Evolutionary conservation across 352 stramenopile species (phyloP), one percentile per base, ranked within the genome.

Genomic region (Pythium aristosporum): DNA sequence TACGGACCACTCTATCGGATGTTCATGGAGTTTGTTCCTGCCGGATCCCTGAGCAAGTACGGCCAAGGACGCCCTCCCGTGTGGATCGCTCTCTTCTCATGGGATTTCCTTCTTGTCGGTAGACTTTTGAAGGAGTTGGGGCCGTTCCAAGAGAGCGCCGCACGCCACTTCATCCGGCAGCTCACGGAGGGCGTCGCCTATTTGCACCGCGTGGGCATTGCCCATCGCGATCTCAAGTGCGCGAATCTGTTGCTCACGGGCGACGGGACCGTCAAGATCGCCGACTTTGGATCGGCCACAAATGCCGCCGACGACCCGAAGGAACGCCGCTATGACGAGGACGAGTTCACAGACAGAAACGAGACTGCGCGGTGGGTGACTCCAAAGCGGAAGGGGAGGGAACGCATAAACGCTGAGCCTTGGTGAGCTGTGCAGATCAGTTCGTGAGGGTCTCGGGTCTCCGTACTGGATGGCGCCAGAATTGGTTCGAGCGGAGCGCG

Each of bases 391-490:
- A 39, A 30, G 11, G 12, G 18, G 1, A 46, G 15, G 15, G 15
- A 46, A n/a, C 41, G 41, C 15, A 56, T 8, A 30, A 30, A 30
- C 25, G 25, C 25, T 30, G 25, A 30, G 25, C 5, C 25, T 30
- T 5, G 25, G 5, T 30, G 25, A 30, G 47, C n/a, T 21, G 21
- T 39, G 47, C 21, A 91, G 80, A 48, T 92, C 83, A 0, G 80
- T 89, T 21, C 74, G 80, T 23, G 79, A 92, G 57, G 82, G 84
- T 13, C 62, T 91, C n/a, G 88, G 96, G 0, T 98, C 88, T 16
- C 91, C 94, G n/a, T 97, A 96, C 63, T 98, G 91, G 91, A 98
- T 98, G 93, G 92, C 95, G 8, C 95, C 96, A 0, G 96, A 99
- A 79, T 81, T 98, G n/a, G 89, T 97, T 21, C 89, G 87, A 16